Base-by-base conservation (phyloP, 2,329 filamentous ascomycete species). In the Talaromyces sp. region DNA sequence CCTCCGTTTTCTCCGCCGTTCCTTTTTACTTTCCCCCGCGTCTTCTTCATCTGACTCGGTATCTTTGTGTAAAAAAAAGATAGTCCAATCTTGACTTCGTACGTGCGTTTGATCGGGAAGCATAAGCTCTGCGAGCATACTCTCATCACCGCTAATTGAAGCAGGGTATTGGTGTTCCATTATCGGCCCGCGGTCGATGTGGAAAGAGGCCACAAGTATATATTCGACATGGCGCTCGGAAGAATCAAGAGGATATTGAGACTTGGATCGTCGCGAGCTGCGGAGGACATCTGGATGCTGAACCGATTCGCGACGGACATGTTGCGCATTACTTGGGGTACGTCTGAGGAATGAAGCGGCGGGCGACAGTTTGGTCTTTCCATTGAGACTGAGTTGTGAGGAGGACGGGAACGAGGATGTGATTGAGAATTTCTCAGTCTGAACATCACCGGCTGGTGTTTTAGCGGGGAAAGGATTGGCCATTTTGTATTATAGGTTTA, bases 141-240 rank as follows among this genome's bases (percentile, higher is more conserved):
- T 90, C 81, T 99, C 95, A 75, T 99, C 94, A 37, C 95, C 94
- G 60, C 93, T 97, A 68, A 99, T 98, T 60, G 94, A 89, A 49
- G 92, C 89, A 0, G 95, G 95, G 75, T 94, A 99, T 75, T 99
- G 95, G 76, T 99, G 93, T 76, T 99, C 95, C 95, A 99, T 98
- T 71, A 97, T 89, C 56, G 94, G 94, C 3, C 95, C 95, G 62
- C 92, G 89, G 77, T 98, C 94, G 72, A 98, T 96, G 78, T 98
- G 93, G 79, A 99, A 99, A 2, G 93, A 96, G 3, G 95, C 95
- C 63, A 99, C 95, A 62, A 99, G 84, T 62, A 99, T 98, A 75
- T 98, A 99, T 77, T 99, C 95, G 79, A 99, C 95, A 89, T 99
- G 95, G 73, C 95, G 96, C 76, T 98, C 90, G 6, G 83, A 82